A percentile compares a stretch with the other conserved stretches of the same genome.
These are phyloP conservation scores for Scenedesmus sp. DNA, from an alignment of 163 green algal species.

Conservation along the genomic window DNA sequence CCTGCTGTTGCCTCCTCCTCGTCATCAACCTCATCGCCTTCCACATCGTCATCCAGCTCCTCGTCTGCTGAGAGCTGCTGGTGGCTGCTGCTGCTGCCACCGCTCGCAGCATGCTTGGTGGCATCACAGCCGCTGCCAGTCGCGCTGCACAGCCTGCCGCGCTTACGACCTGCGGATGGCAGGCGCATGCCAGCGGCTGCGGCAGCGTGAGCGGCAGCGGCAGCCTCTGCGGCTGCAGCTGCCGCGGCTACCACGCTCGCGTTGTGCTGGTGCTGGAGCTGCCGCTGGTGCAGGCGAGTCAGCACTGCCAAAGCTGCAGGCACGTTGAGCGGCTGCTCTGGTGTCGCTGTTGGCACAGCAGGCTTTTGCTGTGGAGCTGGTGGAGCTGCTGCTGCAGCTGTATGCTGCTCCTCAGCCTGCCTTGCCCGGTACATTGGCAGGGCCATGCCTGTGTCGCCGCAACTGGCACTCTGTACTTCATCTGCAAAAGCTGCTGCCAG, in stretches of 20 bases:
- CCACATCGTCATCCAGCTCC: slow-evolving; percentile 16
- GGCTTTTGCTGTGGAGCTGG: neutral
- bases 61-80: slow-evolving; percentile 5
- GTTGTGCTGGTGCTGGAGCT: slow-evolving; percentile 7
- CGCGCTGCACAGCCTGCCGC: slow-evolving; percentile 12
- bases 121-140: slow-evolving; percentile 21
- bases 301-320: neutral
- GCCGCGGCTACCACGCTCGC: neutral
- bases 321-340: neutral
- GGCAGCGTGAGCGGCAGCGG: neutral
- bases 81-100: slow-evolving; percentile 46
- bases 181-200: neutral
- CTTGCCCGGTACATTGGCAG: neutral
- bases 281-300: neutral
- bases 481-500: slow-evolving; percentile 30
- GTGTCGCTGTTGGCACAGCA: neutral
- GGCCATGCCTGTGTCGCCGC: neutral
- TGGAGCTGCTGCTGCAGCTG: too few species aligned
- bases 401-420: neutral
- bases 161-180: slow-evolving; percentile 22
- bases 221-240: neutral
- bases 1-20: neutral
- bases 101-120: slow-evolving; percentile 13
- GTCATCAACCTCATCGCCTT: slow-evolving; percentile 3
- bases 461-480: neutral